Evolutionary conservation across 2,329 filamentous ascomycete species (phyloP), one percentile per base, ranked within the genome.

Genomic region (Xylaria sp.): DNA sequence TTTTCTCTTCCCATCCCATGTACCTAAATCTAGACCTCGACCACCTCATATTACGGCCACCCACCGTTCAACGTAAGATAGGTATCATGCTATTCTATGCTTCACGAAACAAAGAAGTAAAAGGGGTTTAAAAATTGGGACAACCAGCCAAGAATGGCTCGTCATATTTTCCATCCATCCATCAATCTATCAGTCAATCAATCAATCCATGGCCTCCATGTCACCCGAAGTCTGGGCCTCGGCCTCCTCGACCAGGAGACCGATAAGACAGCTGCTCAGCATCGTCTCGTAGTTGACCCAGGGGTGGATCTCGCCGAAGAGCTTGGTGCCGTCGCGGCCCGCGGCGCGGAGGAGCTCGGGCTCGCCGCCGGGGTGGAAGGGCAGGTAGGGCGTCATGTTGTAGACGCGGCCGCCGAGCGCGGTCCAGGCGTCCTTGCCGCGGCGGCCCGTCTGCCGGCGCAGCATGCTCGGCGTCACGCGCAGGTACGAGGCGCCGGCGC

Each of bases 361-460:
- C 73, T 90, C 87, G 9, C 92, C 96, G 25, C 96, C 96, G 0
- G 96, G 96, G 78, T 99, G 96, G 77, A 94, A 99, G 1, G 92
- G 89, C 39, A 94, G 77, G 77, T 98, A 99, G 0, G 95, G 93
- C 0, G 90, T 91, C 65, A 99, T 90, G 75, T 98, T 98, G 81
- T 98, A 99, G 31, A 98, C 95, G 74, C 92, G 92, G 1, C 95
- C 94, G 67, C 93, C 91, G 67, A 97, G 90, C 1, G 89, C 92
- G 67, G 92, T 96, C 96, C 96, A 99, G 0, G 94, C 93, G 74
- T 97, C 92, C 68, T 87, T 90, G 9, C 93, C 93, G 76, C 91
- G 92, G 33, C 95, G 88, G 0, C 95, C 95, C 44, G 92, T 96
- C 80, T 93, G 89, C 44, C 83, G 80, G 77, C 90, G 91, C 13